Evolutionary conservation across 2,329 filamentous ascomycete genomes (phyloP).

Genomic region (Emericellopsis cladophorae): DNA sequence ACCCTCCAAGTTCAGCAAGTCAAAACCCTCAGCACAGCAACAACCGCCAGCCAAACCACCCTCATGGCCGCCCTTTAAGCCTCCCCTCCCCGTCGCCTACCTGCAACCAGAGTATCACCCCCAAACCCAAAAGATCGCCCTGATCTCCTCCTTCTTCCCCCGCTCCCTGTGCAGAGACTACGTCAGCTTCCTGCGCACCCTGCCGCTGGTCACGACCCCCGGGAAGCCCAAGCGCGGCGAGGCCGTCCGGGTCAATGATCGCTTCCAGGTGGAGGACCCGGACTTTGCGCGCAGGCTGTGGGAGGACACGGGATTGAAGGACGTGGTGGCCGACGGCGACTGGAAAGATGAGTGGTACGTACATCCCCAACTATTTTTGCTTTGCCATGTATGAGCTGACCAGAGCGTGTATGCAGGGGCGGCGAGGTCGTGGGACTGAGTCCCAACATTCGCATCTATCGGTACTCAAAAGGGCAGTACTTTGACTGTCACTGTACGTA

Average conservation of each 20-base stretch:
- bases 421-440: conserved; percentile 76
- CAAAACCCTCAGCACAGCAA: conserved; percentile 1
- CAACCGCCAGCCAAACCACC: conserved; percentile 8
- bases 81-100: conserved; percentile 51
- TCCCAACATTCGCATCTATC: conserved; percentile 79
- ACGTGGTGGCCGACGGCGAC: conserved; percentile 32
- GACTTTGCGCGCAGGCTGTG: conserved; percentile 65
- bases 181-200: conserved; percentile 53
- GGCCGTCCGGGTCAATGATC: conserved; percentile 77
- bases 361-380: conserved; percentile 8
- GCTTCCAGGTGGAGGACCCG: conserved; percentile 70
- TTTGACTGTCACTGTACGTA: conserved; percentile 81
- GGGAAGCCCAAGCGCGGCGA: conserved; percentile 68
- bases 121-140: conserved; percentile 49
- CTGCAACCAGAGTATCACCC: conserved; percentile 45
- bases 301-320: conserved; percentile 61
- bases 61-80: conserved; percentile 61
- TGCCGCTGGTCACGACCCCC: conserved; percentile 68
- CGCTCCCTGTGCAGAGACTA: conserved; percentile 63
- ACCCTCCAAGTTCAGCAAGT: conserved; percentile 11
- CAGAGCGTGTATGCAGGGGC: conserved; percentile 45
- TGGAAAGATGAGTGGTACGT: conserved; percentile 34
- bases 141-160: conserved; percentile 65
- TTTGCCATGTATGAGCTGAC: neutral
- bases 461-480: conserved; percentile 76